Evolutionary conservation across 2,329 filamentous ascomycete species (phyloP), one percentile per base, ranked within the genome.

Genomic region (Drechmeria coniospora): DNA sequence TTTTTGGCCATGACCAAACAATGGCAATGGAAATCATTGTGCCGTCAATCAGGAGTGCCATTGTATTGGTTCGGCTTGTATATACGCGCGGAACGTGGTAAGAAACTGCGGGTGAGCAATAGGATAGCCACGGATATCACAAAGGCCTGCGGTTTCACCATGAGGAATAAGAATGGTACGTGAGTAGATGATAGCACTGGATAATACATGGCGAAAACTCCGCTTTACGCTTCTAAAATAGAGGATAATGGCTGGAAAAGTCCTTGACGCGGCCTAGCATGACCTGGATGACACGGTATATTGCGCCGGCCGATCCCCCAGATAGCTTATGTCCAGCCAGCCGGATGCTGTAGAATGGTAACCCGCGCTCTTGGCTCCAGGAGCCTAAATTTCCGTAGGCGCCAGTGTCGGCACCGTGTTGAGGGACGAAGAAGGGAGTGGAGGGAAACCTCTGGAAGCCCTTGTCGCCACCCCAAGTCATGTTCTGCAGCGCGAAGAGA

Each of bases 401-500:
- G 42, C 76, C 72, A 45, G 71, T 74, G 12, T 25, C 23, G 17
- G 34, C 35, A 4, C 22, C 27, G 18, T 40, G 36, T 14, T 37
- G 35, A 0, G 79, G 79, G 0, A 84, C 74, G 46, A 68, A 79
- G 43, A 82, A 74, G 2, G 74, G 68, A 28, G 70, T 63, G 2
- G 46, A 45, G 0, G 79, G 79, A 1, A 53, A 49, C 1, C 47
- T 44, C 36, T 72, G 65, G 58, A 86, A 84, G 0, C 79, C 79
- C 26, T 77, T 68, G 21, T 59, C 46, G 6, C 78, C 79, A 35
- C 69, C 68, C 69, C 73, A 86, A 0, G 78, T 84, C 73, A 83
- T 81, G 56, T 84, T 86, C 47, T 86, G 79, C 34, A 84, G 74
- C 1, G 67, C 63, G 8, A 80, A 54, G 4, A 86, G 59, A 0